Base-by-base conservation (phyloP, 192 early-diverging fungal genomes). In the Backusella parvicylindrica region DNA sequence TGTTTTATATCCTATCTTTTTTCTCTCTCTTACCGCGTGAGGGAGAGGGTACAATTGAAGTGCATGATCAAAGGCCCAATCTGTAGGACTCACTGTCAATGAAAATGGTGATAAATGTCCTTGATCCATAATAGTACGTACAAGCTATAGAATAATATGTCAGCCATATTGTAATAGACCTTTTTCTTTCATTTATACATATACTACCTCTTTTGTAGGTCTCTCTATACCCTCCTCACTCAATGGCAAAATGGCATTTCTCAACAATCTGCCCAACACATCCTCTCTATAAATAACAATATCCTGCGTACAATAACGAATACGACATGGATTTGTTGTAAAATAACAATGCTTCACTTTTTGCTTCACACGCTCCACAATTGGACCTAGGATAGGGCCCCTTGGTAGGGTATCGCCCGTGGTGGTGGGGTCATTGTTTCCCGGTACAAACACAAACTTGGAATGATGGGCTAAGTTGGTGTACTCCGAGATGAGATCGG, bases 401-500 rank as follows among this genome's bases (percentile, higher is more conserved):
- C 90, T 86, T 0, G 97, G 95, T 50, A 95, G 73, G 0, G 90
- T 87, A 33, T 90, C 89, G 2, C 84, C 84, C 1, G 82, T 86
- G 92, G 91, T 93, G 91, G 91, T 93, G 12, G 95, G 95, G 71
- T 98, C 97, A 75, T 91, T 88, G 16, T 88, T 84, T 3, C 97
- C 97, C 13, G 97, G 97, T 0, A 98, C 91, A 84, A 98, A 94
- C 6, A 98, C 86, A 82, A 97, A 96, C 13, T 91, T 88, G n/a
- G 85, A 82, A 53, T 79, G 74, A 4, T 83, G 76, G 13, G 88
- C 84, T 64, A 95, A 71, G 2, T 70, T 77, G 0, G 84, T 88
- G 72, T 89, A 95, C 41, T 90, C 85, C n/a, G 88, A 81, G 35
- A 95, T 85, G 18, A 94, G 64, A 65, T 89, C 90, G 31, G 87